A percentile compares a stretch with the other conserved stretches of the same genome.
phyloP scores from a whole-genome alignment of 2,329 filamentous ascomycete species.

The Aspergillus pseudoglaucus region DNA sequence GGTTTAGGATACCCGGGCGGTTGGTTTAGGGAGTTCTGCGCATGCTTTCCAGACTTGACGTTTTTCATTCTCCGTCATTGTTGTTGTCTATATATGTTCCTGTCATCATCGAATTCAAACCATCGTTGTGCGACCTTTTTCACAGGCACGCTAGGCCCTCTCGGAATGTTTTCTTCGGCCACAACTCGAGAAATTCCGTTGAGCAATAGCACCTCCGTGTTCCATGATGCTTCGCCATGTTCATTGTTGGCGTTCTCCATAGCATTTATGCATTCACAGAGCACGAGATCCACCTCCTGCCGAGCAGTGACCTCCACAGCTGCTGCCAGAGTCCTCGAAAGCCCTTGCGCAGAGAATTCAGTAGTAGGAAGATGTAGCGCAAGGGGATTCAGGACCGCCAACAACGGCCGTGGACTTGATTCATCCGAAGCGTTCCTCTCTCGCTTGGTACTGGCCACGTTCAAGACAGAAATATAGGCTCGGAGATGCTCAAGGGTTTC shows the following conservation, averaged over 20 bases:
- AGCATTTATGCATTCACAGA: slow-evolving; percentile 37
- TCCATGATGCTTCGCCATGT: slow-evolving; percentile 33
- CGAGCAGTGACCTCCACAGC: slow-evolving; percentile 32
- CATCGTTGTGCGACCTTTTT: slow-evolving; percentile 56
- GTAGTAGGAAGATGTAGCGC: slow-evolving; percentile 37
- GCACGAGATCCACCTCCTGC: slow-evolving; percentile 24
- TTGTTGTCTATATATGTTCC: slow-evolving; percentile 1
- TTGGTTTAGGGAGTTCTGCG: slow-evolving; percentile 5
- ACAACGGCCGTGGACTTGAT: slow-evolving; percentile 14
- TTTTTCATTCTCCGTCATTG: not conserved
- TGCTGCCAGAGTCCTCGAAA: slow-evolving; percentile 39
- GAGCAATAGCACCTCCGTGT: slow-evolving; percentile 55
- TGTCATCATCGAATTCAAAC: slow-evolving; percentile 52
- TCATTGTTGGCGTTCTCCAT: slow-evolving; percentile 23
- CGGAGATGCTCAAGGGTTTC: slow-evolving; percentile 71
- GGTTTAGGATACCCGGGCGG: slow-evolving; percentile 35
- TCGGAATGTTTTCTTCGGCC: slow-evolving; percentile 49
- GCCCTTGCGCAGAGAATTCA: slow-evolving; percentile 44
- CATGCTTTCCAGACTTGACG: not conserved
- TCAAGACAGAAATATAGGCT: slow-evolving; percentile 61
- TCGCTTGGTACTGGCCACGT: not conserved
- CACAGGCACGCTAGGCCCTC: slow-evolving; percentile 53
- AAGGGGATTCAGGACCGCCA: slow-evolving; percentile 37
- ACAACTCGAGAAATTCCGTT: slow-evolving; percentile 48
- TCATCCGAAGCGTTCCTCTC: not conserved